Evolutionary conservation across 371 early-diverging fungal genomes (phyloP), one percentile per base, ranked within the genome.

Genomic region (Coelomomyces lativittatus): DNA sequence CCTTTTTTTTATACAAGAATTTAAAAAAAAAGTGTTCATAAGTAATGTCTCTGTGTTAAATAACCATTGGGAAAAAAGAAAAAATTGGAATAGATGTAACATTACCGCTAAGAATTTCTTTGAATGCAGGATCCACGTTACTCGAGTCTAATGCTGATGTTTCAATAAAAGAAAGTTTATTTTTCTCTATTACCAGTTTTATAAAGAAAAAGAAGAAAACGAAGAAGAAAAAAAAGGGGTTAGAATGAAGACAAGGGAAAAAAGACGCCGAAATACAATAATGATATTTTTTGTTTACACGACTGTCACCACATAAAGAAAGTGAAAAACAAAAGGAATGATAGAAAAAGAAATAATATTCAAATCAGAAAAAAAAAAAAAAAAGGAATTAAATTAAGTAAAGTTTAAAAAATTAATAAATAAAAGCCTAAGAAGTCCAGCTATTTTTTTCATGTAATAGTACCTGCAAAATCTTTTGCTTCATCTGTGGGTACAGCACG

Each of bases 401-500:
- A n/a, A n/a, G n/a, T n/a, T n/a, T n/a, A n/a, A n/a, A n/a, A n/a
- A n/a, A n/a, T n/a, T n/a, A n/a, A n/a, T n/a, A n/a, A n/a, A n/a
- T n/a, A n/a, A n/a, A n/a, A n/a, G n/a, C n/a, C n/a, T n/a, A n/a
- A n/a, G n/a, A n/a, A n/a, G n/a, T n/a, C n/a, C n/a, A n/a, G n/a
- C n/a, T n/a, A n/a, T n/a, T n/a, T n/a, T n/a, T n/a, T n/a, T n/a
- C n/a, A n/a, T 8, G 26, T 2, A 17, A 23, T n/a, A n/a, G 54
- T 75, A 86, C 88, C 71, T 17, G 98, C 95, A 73, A 88, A 91
- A 51, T 85, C 82, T 67, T 88, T 87, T 25, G 92, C 98, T 56
- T 92, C 91, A 24, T 91, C 92, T 3, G 90, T 90, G 1, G 91
- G 83, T 11, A 99, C 97, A 23, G 91, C 91, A 41, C 97, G 75